A percentile compares a stretch with the other conserved stretches of the same genome.
phyloP scores from a whole-genome alignment of 176 grass and related monocot species.

The Tillandsia leiboldiana region DNA sequence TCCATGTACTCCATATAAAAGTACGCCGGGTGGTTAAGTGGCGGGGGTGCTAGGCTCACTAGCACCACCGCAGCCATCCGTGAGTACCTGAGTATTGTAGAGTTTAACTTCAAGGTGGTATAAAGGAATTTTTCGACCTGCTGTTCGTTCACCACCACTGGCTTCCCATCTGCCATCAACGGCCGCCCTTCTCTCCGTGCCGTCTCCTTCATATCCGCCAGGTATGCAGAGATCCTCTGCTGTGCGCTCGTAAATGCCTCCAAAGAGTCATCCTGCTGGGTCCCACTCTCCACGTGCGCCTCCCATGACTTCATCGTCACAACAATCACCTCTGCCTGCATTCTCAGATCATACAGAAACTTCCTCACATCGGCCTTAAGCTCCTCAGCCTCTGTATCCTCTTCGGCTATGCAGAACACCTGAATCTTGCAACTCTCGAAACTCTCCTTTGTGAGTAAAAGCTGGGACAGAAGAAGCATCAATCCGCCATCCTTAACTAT shows the following conservation, averaged over 20 bases:
- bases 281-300: constrained; percentile 34
- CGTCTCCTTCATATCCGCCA: constrained; percentile 73
- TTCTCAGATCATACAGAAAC: constrained; percentile 92
- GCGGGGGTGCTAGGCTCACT: constrained; percentile 84
- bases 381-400: constrained; percentile 88
- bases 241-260: constrained; percentile 81
- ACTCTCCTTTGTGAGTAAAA: constrained; percentile 85
- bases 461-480: constrained; percentile 93
- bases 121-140: constrained; percentile 94
- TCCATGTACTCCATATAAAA: constrained; percentile 99
- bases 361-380: constrained; percentile 93
- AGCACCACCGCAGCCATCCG: constrained; percentile 95
- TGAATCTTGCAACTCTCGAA: constrained; percentile 97
- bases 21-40: constrained; percentile 73
- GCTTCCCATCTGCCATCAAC: constrained; percentile 59
- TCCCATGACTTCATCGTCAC: constrained; percentile 90
- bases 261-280: constrained; percentile 65
- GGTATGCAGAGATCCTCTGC: constrained; percentile 54
- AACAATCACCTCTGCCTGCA: constrained; percentile 94
- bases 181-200: constrained; percentile 45
- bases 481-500: constrained; percentile 93
- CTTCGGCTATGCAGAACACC: constrained; percentile 94
- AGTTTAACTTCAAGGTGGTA: constrained; percentile 89
- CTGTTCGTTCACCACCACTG: constrained; percentile 69
- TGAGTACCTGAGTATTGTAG: constrained; percentile 83